Conservation (phyloP, 768 basidiomycete genomes). For the Termitomyces titanicus region DNA sequence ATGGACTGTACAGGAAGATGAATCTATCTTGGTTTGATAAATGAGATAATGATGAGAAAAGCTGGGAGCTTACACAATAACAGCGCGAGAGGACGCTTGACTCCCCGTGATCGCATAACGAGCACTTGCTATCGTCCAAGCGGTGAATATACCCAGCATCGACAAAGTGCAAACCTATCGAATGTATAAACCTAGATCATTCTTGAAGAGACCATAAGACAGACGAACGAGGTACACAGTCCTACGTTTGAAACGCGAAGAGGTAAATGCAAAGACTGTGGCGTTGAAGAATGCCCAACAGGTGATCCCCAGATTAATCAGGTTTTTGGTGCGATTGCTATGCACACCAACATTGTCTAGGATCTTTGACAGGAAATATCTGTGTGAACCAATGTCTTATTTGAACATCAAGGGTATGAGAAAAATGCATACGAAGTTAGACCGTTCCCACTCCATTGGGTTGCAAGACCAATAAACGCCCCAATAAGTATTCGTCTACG, state of each 20-base stretch:
- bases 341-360: slow-evolving; percentile 50
- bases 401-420: background rate
- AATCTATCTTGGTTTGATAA: slow-evolving; percentile 29
- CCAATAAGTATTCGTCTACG: slow-evolving; percentile 45
- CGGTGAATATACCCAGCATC: slow-evolving; percentile 45
- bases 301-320: slow-evolving; percentile 52
- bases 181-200: background rate
- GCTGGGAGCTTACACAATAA: slow-evolving; percentile 37
- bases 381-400: slow-evolving; percentile 11
- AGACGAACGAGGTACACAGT: slow-evolving; percentile 43
- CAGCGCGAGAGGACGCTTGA: slow-evolving; percentile 43
- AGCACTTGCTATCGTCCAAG: slow-evolving; percentile 54
- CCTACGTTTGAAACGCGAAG: slow-evolving; percentile 46
- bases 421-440: slow-evolving; percentile 36
- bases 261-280: slow-evolving; percentile 44
- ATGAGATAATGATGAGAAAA: background rate
- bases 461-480: slow-evolving; percentile 50
- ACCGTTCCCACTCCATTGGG: slow-evolving; percentile 66
- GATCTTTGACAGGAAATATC: slow-evolving; percentile 52
- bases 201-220: background rate
- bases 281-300: slow-evolving; percentile 57
- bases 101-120: slow-evolving; percentile 37
- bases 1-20: slow-evolving; percentile 54
- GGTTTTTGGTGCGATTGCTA: slow-evolving; percentile 48
- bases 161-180: slow-evolving; percentile 44